These are phyloP conservation scores for Beauveria australis DNA, from an alignment of 2,329 filamentous ascomycete genomes.

Conservation along the genomic window DNA sequence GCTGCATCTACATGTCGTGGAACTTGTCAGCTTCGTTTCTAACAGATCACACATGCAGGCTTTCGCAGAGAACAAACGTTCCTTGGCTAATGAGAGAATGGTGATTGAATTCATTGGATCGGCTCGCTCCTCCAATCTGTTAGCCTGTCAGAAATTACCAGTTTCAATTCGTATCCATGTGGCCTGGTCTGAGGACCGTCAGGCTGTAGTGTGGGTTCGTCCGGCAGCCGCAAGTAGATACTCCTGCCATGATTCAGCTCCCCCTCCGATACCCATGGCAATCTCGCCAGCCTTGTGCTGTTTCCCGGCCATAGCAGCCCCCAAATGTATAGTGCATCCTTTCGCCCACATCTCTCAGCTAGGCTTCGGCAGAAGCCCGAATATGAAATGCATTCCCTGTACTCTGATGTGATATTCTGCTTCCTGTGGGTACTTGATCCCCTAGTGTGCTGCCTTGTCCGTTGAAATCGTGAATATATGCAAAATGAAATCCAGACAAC, in stretches of 20 bases:
- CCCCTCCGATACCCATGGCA: not conserved
- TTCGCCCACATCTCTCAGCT: not conserved
- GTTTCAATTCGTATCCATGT: not conserved
- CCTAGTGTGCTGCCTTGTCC: not conserved
- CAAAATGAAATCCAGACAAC: not conserved
- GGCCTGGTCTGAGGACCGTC: not conserved
- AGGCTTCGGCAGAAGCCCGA: not conserved
- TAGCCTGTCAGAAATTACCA: not conserved
- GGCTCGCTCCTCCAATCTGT: not conserved
- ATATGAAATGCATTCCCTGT: not conserved
- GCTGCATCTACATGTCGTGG: not conserved
- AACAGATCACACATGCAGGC: not conserved
- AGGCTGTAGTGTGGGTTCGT: not conserved
- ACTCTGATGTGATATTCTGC: not conserved
- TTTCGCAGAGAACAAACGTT: no score
- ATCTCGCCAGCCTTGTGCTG: not conserved
- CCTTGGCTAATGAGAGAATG: not conserved
- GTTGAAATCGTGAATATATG: not conserved
- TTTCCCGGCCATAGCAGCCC: not conserved
- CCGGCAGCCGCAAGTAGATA: not conserved
- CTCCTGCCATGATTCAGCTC: not conserved
- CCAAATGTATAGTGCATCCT: slow-evolving; percentile 3
- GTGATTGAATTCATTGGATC: not conserved
- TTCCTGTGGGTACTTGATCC: not conserved
- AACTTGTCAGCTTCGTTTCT: not conserved